A percentile compares a stretch with the other conserved stretches of the same genome.
phyloP scores from a whole-genome alignment of 805 yeast species.

The Scheffersomyces stipitis region DNA sequence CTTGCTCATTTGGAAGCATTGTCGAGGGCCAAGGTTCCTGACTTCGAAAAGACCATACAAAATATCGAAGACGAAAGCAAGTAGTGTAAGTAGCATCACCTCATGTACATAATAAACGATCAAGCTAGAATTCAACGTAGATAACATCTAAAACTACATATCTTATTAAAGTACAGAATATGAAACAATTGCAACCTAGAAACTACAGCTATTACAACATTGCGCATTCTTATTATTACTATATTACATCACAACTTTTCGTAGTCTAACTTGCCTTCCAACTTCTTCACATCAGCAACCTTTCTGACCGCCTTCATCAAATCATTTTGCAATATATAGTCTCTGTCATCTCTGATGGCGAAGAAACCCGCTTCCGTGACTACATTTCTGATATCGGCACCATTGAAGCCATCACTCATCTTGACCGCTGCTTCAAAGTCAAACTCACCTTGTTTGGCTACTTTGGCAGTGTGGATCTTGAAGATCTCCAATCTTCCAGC shows the following conservation, averaged over 20 bases:
- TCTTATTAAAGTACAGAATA: too few relatives aligned
- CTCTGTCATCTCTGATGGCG: conserved; percentile 97
- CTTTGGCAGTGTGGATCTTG: conserved; percentile 86
- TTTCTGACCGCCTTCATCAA: conserved; percentile 97
- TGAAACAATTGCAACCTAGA: too few relatives aligned
- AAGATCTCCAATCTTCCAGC: conserved; percentile 91
- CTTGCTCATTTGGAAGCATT: conserved; percentile 40
- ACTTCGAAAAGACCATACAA: conserved; percentile 28
- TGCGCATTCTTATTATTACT: not conserved
- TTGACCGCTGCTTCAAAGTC: conserved; percentile 96
- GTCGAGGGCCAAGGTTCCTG: conserved; percentile 28
- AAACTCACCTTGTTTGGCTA: conserved; percentile 89
- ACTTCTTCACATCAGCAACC: conserved; percentile 93
- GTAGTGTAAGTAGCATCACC: conserved; percentile 1
- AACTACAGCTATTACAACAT: too few relatives aligned
- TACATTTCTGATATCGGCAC: conserved; percentile 96
- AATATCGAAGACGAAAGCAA: conserved; percentile 14
- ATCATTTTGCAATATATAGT: conserved; percentile 89
- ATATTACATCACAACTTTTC: conserved; percentile 66
- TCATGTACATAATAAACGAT: conserved; percentile 4
- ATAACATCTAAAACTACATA: too few relatives aligned
- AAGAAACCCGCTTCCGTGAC: conserved; percentile 98
- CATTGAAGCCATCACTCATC: conserved; percentile 98
- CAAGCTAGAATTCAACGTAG: too few relatives aligned
- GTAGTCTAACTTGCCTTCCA: conserved; percentile 94